phyloP scores from a whole-genome alignment of 345 rosid species.

The Geranium rotundifolium region DNA sequence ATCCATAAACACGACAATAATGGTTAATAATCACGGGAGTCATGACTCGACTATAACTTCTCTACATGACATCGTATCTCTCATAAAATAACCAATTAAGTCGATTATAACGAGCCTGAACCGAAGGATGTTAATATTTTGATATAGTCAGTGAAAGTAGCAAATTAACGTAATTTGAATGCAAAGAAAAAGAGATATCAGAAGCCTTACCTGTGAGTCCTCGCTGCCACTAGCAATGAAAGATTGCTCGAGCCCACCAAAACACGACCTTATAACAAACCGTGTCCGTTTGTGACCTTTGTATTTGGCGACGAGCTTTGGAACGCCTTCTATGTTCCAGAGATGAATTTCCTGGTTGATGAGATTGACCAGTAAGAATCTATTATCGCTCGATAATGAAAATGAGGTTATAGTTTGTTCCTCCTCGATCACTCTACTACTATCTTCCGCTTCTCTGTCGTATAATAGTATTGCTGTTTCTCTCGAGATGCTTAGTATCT shows the following conservation, averaged over 20 bases:
- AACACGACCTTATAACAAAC: constrained; percentile 57
- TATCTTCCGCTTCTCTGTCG: constrained; percentile 33
- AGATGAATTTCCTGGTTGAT: constrained; percentile 55
- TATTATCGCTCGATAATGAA: constrained; percentile 44
- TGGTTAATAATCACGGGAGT: no score
- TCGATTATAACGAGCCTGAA: no score
- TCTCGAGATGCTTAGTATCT: constrained; percentile 38
- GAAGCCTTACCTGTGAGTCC: constrained; percentile 49
- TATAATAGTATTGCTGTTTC: constrained; percentile 38
- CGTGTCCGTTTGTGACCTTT: constrained; percentile 49
- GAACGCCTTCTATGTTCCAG: constrained; percentile 42
- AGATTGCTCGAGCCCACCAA: constrained; percentile 57
- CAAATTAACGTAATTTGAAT: no score
- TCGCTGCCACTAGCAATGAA: constrained; percentile 70
- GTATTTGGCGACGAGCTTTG: constrained; percentile 38
- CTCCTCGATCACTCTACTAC: constrained; percentile 43
- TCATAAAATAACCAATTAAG: not conserved
- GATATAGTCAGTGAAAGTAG: no score
- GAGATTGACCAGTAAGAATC: constrained; percentile 48
- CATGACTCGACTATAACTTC: no score
- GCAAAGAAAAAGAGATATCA: constrained; percentile 1
- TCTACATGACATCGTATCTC: no score
- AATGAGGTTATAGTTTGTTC: constrained; percentile 47
- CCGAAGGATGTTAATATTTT: no score
- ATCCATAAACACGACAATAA: no score